These are phyloP conservation scores for Leishmania major DNA, from an alignment of 208 protist species.

Conservation along the genomic window DNA sequence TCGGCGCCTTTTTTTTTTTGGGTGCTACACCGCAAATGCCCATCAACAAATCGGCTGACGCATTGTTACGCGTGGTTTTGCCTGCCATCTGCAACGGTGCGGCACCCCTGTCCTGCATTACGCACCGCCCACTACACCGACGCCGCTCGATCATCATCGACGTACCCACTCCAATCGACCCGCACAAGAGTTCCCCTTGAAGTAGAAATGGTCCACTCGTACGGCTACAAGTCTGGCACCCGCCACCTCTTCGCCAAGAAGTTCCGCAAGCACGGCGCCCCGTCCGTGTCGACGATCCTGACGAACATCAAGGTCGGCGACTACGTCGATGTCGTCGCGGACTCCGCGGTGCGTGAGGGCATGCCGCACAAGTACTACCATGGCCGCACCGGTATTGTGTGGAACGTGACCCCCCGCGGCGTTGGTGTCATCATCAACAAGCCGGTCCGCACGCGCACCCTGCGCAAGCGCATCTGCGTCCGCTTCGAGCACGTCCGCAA, in stretches of 20 bases:
- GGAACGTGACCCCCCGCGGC: conserved; percentile 98
- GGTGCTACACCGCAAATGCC: background rate
- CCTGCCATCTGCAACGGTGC: background rate
- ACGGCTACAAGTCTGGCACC: conserved; percentile 98
- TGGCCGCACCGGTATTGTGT: conserved; percentile 99
- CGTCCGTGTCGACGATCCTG: conserved; percentile 96
- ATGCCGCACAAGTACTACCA: conserved; percentile 99
- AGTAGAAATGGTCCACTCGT: conserved; percentile 91
- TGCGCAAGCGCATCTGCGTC: conserved; percentile 99
- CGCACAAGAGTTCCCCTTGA: background rate
- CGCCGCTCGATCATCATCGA: background rate
- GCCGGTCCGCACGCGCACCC: conserved; percentile 96
- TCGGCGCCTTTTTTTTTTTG: background rate
- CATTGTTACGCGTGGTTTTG: background rate
- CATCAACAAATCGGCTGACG: background rate
- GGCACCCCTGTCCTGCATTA: background rate
- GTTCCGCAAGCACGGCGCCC: conserved; percentile 96
- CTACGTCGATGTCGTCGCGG: conserved; percentile 98
- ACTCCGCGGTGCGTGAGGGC: conserved; percentile 98
- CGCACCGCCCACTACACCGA: background rate
- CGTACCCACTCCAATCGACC: conserved; percentile 8
- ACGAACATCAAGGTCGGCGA: conserved; percentile 98
- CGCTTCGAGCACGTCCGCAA: conserved; percentile 99
- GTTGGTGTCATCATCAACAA: conserved; percentile 99
- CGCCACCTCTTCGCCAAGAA: conserved; percentile 97